These are phyloP conservation scores for Phlegmacium glaucopus DNA, from an alignment of 768 basidiomycete species.

Conservation along the genomic window DNA sequence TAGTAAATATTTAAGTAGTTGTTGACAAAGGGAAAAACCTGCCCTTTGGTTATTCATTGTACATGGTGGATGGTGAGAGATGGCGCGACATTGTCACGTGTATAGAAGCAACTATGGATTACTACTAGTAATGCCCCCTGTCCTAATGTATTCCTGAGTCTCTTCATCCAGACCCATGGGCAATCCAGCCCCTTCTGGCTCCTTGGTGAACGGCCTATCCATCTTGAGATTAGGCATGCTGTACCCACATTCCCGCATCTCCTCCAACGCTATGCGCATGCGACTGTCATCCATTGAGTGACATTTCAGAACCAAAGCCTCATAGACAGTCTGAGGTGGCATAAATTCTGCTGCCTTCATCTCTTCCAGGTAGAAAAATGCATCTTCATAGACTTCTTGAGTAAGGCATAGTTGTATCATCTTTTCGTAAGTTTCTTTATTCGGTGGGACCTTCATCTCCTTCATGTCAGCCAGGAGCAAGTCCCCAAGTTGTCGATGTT, in stretches of 20 bases:
- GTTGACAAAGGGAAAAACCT: too few relatives aligned
- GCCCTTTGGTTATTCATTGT: too few relatives aligned
- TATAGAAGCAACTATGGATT: conserved; percentile 1
- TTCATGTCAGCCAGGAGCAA: conserved; percentile 66
- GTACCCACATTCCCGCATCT: conserved; percentile 67
- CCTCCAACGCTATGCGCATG: conserved; percentile 60
- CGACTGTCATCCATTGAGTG: conserved; percentile 54
- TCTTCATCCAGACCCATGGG: too few relatives aligned
- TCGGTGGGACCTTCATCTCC: conserved; percentile 47
- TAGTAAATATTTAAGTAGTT: conserved; percentile 11
- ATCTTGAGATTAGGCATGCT: conserved; percentile 10
- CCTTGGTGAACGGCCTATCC: too few relatives aligned
- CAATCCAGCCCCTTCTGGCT: too few relatives aligned
- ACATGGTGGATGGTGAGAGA: not conserved
- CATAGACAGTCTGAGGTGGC: conserved; percentile 58
- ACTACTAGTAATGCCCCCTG: too few relatives aligned
- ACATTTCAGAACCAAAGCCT: conserved; percentile 57
- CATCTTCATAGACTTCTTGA: conserved; percentile 75
- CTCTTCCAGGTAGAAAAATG: conserved; percentile 86
- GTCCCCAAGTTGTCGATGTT: conserved; percentile 67
- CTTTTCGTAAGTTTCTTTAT: conserved; percentile 60
- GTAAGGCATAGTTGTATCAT: conserved; percentile 71
- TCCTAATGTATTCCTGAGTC: too few relatives aligned
- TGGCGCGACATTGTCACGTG: not conserved
- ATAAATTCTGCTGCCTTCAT: conserved; percentile 65